These are phyloP conservation scores for Abrus pulchellus DNA, from an alignment of 306 rosid species.

Conservation along the genomic window DNA sequence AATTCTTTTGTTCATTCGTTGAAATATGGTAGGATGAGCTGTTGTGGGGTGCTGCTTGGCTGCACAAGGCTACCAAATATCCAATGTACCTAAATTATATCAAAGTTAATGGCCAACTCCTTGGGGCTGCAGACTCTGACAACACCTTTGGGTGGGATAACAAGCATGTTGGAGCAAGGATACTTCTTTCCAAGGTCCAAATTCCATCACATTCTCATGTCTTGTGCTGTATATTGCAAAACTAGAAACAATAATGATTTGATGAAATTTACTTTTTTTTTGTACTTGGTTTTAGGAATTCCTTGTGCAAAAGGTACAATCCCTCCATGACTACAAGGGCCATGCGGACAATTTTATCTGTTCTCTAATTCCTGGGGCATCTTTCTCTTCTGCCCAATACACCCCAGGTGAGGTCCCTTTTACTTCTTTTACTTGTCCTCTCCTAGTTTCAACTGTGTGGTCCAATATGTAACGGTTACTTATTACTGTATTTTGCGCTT, in stretches of 20 bases:
- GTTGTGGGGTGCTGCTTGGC: slow-evolving; percentile 99
- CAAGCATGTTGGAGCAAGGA: slow-evolving; percentile 97
- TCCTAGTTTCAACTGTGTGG: slow-evolving; percentile 46
- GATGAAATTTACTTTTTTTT: neutral
- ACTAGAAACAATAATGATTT: neutral
- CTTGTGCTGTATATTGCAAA: neutral
- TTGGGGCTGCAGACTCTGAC: slow-evolving; percentile 89
- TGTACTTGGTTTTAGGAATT: slow-evolving; percentile 65
- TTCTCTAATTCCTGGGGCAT: slow-evolving; percentile 83
- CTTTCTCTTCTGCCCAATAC: slow-evolving; percentile 84
- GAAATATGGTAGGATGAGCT: slow-evolving; percentile 78
- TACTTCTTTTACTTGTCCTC: neutral
- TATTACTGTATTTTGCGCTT: slow-evolving; percentile 9
- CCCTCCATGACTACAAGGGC: slow-evolving; percentile 92
- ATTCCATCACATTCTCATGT: slow-evolving; percentile 23
- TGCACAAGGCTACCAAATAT: slow-evolving; percentile 88
- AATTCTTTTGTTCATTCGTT: neutral
- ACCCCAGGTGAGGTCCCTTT: slow-evolving; percentile 74
- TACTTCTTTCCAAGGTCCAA: slow-evolving; percentile 94
- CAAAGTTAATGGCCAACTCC: slow-evolving; percentile 83
- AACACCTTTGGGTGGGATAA: slow-evolving; percentile 98
- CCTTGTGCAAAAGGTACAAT: slow-evolving; percentile 71
- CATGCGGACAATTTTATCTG: slow-evolving; percentile 92
- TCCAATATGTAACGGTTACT: slow-evolving; percentile 64
- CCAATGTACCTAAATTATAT: slow-evolving; percentile 83